Evolutionary conservation across 345 rosid species (phyloP).

Genomic region (Camelina neglecta): DNA sequence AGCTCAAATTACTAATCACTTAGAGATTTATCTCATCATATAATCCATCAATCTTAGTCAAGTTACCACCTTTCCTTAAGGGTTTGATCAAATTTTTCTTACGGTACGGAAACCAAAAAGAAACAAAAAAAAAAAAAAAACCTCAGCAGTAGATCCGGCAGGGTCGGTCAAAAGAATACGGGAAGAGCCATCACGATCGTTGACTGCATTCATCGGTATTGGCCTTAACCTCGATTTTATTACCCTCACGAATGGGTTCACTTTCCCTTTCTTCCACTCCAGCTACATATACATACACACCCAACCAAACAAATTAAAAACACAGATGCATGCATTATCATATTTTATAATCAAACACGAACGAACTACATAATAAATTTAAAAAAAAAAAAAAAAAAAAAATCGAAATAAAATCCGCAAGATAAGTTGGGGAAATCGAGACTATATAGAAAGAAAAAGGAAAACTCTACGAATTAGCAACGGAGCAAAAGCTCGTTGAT

Average conservation of each 20-base stretch:
- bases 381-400: not conserved
- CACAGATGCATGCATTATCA: too few relatives aligned
- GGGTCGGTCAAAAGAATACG: conserved; percentile 70
- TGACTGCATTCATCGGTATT: conserved; percentile 63
- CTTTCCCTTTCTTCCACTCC: conserved; percentile 86
- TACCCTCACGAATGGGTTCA: conserved; percentile 64
- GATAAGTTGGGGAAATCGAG: not conserved
- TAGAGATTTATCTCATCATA: not conserved
- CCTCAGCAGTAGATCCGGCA: conserved; percentile 85
- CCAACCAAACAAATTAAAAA: too few relatives aligned
- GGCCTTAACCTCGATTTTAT: conserved; percentile 48
- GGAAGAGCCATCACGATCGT: conserved; percentile 64
- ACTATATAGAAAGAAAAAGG: too few relatives aligned
- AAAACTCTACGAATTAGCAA: not conserved
- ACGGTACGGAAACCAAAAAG: not conserved
- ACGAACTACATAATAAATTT: too few relatives aligned
- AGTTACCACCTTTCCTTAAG: not conserved
- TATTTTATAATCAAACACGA: too few relatives aligned
- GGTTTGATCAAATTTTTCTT: not conserved
- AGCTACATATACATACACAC: conserved; percentile 48
- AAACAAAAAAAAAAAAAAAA: conserved; percentile 10
- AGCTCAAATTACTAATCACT: not conserved
- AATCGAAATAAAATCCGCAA: not conserved
- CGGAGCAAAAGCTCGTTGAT: not conserved
- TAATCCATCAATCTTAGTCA: not conserved